These are phyloP conservation scores for Saposhnikovia divaricata DNA, from an alignment of 129 eudicot genomes.

Conservation along the genomic window DNA sequence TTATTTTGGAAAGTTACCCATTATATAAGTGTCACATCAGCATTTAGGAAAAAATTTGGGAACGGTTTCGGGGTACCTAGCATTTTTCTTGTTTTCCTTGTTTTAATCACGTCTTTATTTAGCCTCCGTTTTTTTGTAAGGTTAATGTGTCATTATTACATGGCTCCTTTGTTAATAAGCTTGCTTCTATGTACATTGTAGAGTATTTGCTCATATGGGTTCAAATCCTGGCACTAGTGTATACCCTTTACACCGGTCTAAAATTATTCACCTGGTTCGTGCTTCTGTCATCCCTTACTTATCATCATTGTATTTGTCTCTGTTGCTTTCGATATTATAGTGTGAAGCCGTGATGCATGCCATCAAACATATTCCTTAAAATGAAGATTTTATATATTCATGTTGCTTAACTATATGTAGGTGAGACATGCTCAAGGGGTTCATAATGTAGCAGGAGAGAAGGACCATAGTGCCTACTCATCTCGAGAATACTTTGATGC, in stretches of 20 bases:
- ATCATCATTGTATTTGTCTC: neutral
- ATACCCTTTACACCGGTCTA: constrained; percentile 65
- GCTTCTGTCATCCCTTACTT: neutral
- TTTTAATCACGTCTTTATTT: too few relatives aligned
- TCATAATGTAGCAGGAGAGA: constrained; percentile 93
- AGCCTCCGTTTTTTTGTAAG: too few relatives aligned
- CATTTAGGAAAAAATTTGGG: too few relatives aligned
- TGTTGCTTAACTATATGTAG: constrained; percentile 19
- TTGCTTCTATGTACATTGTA: constrained; percentile 1
- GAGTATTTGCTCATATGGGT: constrained; percentile 44
- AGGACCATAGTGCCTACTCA: constrained; percentile 55
- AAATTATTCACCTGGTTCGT: constrained; percentile 81
- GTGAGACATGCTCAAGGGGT: constrained; percentile 99
- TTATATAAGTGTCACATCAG: too few relatives aligned
- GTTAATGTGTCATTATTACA: neutral
- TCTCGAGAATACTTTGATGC: constrained; percentile 79
- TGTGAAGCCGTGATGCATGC: neutral
- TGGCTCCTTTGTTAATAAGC: neutral
- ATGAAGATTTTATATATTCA: neutral
- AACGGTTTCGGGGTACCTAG: too few relatives aligned
- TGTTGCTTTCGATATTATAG: neutral
- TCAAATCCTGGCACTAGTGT: constrained; percentile 38
- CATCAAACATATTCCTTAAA: neutral
- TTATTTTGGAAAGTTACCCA: too few relatives aligned
- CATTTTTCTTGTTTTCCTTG: too few relatives aligned